Conservation (phyloP, 257 asterid genomes). For the Scutellaria galericulata region DNA sequence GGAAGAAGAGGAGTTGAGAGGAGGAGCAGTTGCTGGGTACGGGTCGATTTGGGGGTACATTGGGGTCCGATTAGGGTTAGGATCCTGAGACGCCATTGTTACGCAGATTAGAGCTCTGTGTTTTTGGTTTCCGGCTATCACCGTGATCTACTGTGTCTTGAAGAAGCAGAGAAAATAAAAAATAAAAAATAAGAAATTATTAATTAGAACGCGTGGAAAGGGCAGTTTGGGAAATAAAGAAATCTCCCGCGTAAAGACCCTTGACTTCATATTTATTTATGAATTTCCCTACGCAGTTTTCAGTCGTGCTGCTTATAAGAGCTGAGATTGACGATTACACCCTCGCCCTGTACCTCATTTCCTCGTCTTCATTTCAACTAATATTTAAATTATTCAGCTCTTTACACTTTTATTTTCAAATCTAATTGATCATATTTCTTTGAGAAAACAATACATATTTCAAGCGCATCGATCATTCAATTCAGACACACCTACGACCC, state of each 20-base stretch:
- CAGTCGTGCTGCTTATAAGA: neutral
- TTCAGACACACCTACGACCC: too few relatives aligned
- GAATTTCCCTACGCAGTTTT: neutral
- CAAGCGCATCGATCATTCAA: too few relatives aligned
- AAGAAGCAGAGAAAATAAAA: neutral
- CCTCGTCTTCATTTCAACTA: too few relatives aligned
- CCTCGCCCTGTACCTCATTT: too few relatives aligned
- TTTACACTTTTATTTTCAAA: too few relatives aligned
- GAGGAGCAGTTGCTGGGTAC: conserved; percentile 37
- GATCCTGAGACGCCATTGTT: conserved; percentile 62
- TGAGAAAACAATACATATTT: too few relatives aligned
- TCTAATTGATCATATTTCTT: too few relatives aligned
- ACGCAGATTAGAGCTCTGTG: conserved; percentile 20
- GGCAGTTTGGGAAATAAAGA: conserved; percentile 14
- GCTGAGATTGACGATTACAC: too few relatives aligned
- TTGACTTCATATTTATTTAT: neutral
- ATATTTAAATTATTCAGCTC: too few relatives aligned
- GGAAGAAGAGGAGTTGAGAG: conserved; percentile 47
- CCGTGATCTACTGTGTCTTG: neutral
- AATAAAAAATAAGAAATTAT: neutral
- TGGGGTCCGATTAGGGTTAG: conserved; percentile 46
- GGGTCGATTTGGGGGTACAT: conserved; percentile 67
- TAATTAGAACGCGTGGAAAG: conserved; percentile 18
- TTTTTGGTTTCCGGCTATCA: neutral
- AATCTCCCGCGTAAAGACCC: conserved; percentile 46